Conservation (phyloP, 140 eudicot species). For the Ambrosia hybrid region DNA sequence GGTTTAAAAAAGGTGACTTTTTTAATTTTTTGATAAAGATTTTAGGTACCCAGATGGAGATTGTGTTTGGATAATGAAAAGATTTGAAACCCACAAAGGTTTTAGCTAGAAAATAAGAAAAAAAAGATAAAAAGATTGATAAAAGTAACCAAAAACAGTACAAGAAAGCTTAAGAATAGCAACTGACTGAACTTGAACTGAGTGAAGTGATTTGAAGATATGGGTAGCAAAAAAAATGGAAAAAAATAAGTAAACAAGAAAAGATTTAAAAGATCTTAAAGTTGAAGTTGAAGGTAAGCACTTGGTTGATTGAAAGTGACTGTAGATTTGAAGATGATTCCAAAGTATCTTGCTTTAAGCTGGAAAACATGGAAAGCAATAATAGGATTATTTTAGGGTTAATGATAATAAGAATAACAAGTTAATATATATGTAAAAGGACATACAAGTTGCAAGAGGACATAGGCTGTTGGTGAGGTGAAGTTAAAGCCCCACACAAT, state of each 20-base stretch:
- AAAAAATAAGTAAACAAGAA: background rate
- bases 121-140: conserved; percentile 11
- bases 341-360: conserved; percentile 11
- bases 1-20: background rate
- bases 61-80: conserved; percentile 20
- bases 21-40: conserved; percentile 1
- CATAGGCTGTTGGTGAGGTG: conserved; percentile 25
- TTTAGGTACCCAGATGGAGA: conserved; percentile 26
- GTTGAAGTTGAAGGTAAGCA: background rate
- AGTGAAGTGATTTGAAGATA: conserved; percentile 10
- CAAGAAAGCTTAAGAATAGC: conserved; percentile 2
- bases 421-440: background rate
- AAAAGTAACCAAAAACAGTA: conserved; percentile 4
- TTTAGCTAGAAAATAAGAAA: conserved; percentile 6
- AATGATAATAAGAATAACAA: background rate
- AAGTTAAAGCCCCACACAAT: conserved; percentile 3
- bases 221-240: background rate
- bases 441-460: conserved; percentile 12
- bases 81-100: conserved; percentile 21
- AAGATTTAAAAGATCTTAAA: background rate
- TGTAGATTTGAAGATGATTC: conserved; percentile 23
- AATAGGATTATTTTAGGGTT: conserved; percentile 18
- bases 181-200: background rate
- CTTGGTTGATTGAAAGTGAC: conserved; percentile 24
- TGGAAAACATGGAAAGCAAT: conserved; percentile 22